Evolutionary conservation across 306 rosid species (phyloP).

Genomic region (Psophocarpus tetragonolobus): DNA sequence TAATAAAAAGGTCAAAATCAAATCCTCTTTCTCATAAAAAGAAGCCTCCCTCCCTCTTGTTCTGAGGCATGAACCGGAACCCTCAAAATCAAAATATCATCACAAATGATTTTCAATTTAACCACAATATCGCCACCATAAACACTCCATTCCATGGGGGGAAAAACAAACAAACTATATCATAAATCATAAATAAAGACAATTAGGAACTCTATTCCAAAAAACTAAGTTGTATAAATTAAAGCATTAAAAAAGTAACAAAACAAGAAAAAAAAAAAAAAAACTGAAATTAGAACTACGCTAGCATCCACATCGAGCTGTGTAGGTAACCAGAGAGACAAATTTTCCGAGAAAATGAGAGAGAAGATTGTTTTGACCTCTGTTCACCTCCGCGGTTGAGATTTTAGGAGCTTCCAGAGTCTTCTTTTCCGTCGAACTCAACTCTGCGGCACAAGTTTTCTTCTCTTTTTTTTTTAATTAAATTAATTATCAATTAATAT

Average conservation of each 20-base stretch:
- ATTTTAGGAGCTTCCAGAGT: slow-evolving; percentile 48
- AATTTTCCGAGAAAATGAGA: background rate
- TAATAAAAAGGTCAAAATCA: background rate
- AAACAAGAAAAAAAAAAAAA: background rate
- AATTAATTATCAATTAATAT: slow-evolving; percentile 20
- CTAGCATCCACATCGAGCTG: slow-evolving; percentile 18
- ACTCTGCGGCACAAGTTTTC: slow-evolving; percentile 5
- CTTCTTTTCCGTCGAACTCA: slow-evolving; percentile 16
- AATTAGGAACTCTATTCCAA: background rate
- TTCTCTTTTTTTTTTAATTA: background rate
- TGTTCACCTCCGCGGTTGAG: slow-evolving; percentile 24
- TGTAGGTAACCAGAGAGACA: slow-evolving; percentile 29
- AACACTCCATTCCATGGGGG: too few species aligned
- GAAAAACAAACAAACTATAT: background rate
- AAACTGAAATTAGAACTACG: slow-evolving; percentile 16
- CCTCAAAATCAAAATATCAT: background rate
- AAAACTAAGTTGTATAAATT: background rate
- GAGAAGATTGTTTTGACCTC: background rate
- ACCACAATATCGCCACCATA: background rate
- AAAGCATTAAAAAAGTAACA: background rate
- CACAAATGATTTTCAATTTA: too few species aligned
- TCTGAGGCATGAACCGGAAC: background rate
- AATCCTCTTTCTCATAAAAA: background rate
- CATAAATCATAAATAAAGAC: background rate
- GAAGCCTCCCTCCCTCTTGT: background rate